Evolutionary conservation across 306 rosid genomes (phyloP), one percentile per base, ranked within the genome.

Genomic region (Dalbergia cultrata): DNA sequence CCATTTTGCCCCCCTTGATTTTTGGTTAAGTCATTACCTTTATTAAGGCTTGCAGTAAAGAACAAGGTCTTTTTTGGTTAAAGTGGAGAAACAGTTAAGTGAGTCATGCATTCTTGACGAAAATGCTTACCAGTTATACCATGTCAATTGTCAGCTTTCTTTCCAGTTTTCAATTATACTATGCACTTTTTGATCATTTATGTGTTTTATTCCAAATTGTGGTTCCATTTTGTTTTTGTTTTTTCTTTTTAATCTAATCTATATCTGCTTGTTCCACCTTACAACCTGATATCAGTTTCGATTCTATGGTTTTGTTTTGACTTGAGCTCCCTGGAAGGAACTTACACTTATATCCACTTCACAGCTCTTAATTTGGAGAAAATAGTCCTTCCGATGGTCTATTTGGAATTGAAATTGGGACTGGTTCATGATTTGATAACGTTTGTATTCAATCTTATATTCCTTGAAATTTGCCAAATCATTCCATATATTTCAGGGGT

Each of bases 91-190:
- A 8, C 10, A 49, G 17, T 35, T 35, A 21, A 0, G 9, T 0
- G 31, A 54, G 62, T 72, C 69, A 72, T 17, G 68, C 10, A 73
- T 53, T 73, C 62, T 73, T 72, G 59, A 31, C 21, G 4, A 41
- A 73, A 73, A 16, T 61, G 9, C 19, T 61, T 21, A 13, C 44
- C 19, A 14, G 57, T 26, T 26, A 26, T 26, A 26, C 31, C 1
- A 26, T 26, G 31, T 26, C 31, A 26, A 26, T 1, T 26, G 69
- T 59, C 82, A 54, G 19, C 34, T 31, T 66, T 65, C 57, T 65
- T 65, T 52, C 3, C 6, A 18, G 21, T 66, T 22, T 77, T 67
- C 58, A 66, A 13, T 64, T 65, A 39, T 57, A 22, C 50, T 52
- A 12, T 47, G 71, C 6, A 33, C 16, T 11, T 63, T 37, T 76